Evolutionary conservation across 768 basidiomycete genomes (phyloP), one percentile per base, ranked within the genome.

Genomic region (Hypholoma fasciculare): DNA sequence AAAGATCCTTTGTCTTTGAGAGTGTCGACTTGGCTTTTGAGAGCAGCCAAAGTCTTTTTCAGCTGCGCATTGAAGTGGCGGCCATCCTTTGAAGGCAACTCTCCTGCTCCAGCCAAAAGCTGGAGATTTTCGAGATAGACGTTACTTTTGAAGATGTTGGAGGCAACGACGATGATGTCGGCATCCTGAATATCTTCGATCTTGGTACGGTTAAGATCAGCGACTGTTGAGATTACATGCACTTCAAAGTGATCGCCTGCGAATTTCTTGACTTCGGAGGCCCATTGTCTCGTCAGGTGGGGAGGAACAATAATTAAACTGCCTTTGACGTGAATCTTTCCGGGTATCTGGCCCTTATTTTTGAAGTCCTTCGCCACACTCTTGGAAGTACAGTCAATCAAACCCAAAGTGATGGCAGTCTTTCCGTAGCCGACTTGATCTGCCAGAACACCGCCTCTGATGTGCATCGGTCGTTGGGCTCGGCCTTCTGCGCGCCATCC

Each of bases 381-480:
- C 62, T 83, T 80, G 17, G 76, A 73, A 19, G 86, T 79, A 66
- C 88, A 87, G 65, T 94, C 90, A 61, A 97, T 89, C 58, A 98
- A 80, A 17, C 89, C 95, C 27, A 98, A 81, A 2, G 93, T 94
- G 62, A 97, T 96, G 19, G 94, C 95, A 0, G 96, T 98, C 76
- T 98, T 98, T 16, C 96, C 96, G 67, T 98, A 98, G 51, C 96
- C 96, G 59, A 98, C 96, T 75, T 96, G 90, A 66, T 98, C 96
- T 12, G 95, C 95, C 46, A 97, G 84, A 49, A 97, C 95, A 11
- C 96, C 95, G 16, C 96, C 95, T 54, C 91, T 82, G 42, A 97
- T 75, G 58, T 74, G 80, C 52, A 92, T 81, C 0, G 88, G 83
- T 36, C 94, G 76, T 63, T 90, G 86, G 3, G 91, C 94, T 42